Evolutionary conservation across 257 asterid genomes (phyloP).

Genomic region (Rubia yunnanensis): DNA sequence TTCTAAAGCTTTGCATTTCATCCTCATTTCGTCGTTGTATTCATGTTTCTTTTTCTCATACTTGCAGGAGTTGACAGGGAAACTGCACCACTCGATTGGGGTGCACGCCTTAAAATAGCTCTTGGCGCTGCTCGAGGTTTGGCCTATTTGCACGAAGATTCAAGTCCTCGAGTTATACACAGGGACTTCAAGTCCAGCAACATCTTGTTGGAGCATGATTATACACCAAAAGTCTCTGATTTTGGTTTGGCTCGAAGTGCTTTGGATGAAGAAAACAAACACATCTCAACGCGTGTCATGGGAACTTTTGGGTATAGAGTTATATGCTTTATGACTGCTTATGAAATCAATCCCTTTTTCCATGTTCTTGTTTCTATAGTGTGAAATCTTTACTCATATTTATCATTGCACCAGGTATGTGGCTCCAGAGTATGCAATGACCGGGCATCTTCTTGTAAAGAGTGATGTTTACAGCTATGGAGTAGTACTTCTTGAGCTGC

Average conservation of each 20-base stretch:
- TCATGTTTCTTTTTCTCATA: slow-evolving; percentile 11
- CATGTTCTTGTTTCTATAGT: neutral
- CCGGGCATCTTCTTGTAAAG: slow-evolving; percentile 87
- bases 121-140: slow-evolving; percentile 96
- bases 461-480: slow-evolving; percentile 97
- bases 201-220: slow-evolving; percentile 74
- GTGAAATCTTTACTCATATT: slow-evolving; percentile 3
- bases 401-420: slow-evolving; percentile 47
- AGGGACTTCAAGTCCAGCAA: slow-evolving; percentile 94
- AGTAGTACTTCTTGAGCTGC: slow-evolving; percentile 96
- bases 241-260: slow-evolving; percentile 89
- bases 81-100: slow-evolving; percentile 75
- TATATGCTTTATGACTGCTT: slow-evolving; percentile 1
- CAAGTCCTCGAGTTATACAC: slow-evolving; percentile 92
- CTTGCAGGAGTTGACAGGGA: slow-evolving; percentile 69
- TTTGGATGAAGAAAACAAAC: slow-evolving; percentile 64
- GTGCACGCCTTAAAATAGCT: slow-evolving; percentile 79
- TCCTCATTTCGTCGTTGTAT: neutral
- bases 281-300: slow-evolving; percentile 94
- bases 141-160: slow-evolving; percentile 93
- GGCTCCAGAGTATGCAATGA: slow-evolving; percentile 96
- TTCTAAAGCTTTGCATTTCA: neutral
- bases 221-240: slow-evolving; percentile 85
- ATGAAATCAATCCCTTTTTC: neutral
- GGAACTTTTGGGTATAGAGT: slow-evolving; percentile 82